These are phyloP conservation scores for Gossypium trilobum DNA, from an alignment of 441 rosid genomes.

Conservation along the genomic window DNA sequence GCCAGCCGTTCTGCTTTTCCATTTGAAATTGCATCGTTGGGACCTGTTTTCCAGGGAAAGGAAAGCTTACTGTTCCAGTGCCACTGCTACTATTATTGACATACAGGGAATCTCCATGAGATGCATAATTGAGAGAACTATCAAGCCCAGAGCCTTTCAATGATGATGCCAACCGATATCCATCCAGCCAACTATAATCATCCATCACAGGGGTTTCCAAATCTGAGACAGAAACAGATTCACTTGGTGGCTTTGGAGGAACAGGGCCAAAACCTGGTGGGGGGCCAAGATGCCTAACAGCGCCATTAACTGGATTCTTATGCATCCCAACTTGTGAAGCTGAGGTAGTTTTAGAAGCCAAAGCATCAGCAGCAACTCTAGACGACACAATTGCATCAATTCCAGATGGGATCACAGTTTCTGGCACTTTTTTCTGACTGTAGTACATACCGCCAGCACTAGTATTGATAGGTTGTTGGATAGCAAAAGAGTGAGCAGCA, in stretches of 20 bases:
- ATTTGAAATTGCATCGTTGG: slow-evolving; percentile 37
- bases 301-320: slow-evolving; percentile 68
- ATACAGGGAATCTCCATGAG: slow-evolving; percentile 40
- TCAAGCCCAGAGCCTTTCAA: slow-evolving; percentile 33
- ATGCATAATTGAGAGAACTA: slow-evolving; percentile 30
- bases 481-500: slow-evolving; percentile 25
- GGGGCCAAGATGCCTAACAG: slow-evolving; percentile 74
- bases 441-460: neutral
- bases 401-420: neutral
- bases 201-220: slow-evolving; percentile 24
- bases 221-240: slow-evolving; percentile 37
- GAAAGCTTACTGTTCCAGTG: slow-evolving; percentile 51
- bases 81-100: slow-evolving; percentile 43
- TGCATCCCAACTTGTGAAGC: slow-evolving; percentile 30
- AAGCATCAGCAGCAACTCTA: slow-evolving; percentile 37
- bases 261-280: slow-evolving; percentile 82
- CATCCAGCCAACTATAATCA: neutral
- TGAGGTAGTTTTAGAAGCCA: slow-evolving; percentile 33
- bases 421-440: neutral
- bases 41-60: slow-evolving; percentile 75
- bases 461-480: slow-evolving; percentile 28
- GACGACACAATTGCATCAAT: slow-evolving; percentile 35
- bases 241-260: slow-evolving; percentile 47
- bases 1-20: slow-evolving; percentile 46
- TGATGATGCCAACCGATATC: slow-evolving; percentile 21